Conservation (phyloP, 1,284 basidiomycete species). For the Megacollybia platyphylla region DNA sequence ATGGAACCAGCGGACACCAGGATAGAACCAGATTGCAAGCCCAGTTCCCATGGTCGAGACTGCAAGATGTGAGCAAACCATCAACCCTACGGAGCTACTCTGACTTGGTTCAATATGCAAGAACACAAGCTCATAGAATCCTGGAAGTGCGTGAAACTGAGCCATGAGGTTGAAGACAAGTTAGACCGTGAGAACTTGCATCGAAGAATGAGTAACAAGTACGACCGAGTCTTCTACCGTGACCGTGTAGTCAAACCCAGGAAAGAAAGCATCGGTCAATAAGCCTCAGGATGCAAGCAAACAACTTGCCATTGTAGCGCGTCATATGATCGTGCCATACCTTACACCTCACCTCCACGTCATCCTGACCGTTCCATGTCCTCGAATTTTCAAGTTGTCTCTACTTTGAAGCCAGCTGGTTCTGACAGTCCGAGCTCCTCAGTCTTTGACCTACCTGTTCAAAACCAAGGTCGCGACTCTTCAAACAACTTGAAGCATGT, state of each 20-base stretch:
- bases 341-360: too few species aligned
- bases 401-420: not conserved
- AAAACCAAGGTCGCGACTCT: slow-evolving; percentile 10
- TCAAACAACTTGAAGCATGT: slow-evolving; percentile 9
- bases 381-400: too few species aligned
- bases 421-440: slow-evolving; percentile 51
- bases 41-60: slow-evolving; percentile 49
- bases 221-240: too few species aligned
- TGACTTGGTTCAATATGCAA: slow-evolving; percentile 59
- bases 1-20: slow-evolving; percentile 62
- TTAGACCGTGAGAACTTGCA: too few species aligned
- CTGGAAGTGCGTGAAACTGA: slow-evolving; percentile 48
- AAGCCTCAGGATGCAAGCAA: too few species aligned
- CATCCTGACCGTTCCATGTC: too few species aligned
- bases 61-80: slow-evolving; percentile 11
- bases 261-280: too few species aligned
- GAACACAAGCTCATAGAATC: slow-evolving; percentile 56
- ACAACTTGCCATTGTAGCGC: too few species aligned
- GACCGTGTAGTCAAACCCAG: too few species aligned
- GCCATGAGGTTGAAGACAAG: slow-evolving; percentile 12
- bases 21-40: slow-evolving; percentile 45
- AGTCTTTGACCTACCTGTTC: slow-evolving; percentile 57
- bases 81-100: slow-evolving; percentile 9
- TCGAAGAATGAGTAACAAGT: too few species aligned
- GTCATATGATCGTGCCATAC: too few species aligned